phyloP scores from a whole-genome alignment of 768 basidiomycete species.

The Fistulinella prunicolor region DNA sequence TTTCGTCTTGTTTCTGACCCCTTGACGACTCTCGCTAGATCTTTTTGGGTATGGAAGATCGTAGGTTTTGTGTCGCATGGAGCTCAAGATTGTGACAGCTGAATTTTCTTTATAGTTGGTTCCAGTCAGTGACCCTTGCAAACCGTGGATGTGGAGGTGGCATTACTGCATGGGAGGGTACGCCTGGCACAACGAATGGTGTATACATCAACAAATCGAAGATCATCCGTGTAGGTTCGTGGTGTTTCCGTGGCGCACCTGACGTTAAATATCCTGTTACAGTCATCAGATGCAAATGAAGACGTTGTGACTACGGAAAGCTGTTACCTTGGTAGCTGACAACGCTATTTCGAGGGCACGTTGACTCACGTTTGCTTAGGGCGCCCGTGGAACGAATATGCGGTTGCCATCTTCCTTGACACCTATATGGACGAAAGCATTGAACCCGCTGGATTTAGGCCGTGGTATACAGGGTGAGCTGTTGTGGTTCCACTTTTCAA shows the following conservation, averaged over 20 bases:
- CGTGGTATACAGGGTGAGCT: conserved; percentile 35
- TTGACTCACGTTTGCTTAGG: conserved; percentile 9
- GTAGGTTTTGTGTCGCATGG: conserved; percentile 2
- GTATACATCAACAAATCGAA: conserved; percentile 54
- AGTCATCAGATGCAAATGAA: conserved; percentile 60
- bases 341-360: not conserved
- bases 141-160: conserved; percentile 66
- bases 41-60: conserved; percentile 10
- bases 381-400: conserved; percentile 63
- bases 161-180: conserved; percentile 63
- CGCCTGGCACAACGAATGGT: conserved; percentile 39
- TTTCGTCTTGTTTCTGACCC: not conserved
- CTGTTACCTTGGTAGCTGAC: conserved; percentile 49
- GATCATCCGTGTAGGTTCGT: conserved; percentile 50
- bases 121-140: conserved; percentile 55
- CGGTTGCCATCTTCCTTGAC: conserved; percentile 50
- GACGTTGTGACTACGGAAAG: conserved; percentile 41
- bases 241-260: not conserved
- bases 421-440: conserved; percentile 61
- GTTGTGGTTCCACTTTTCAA: not conserved
- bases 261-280: not conserved
- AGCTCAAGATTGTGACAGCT: not conserved
- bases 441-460: conserved; percentile 47
- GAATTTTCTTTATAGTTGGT: conserved; percentile 42
- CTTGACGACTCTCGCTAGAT: not conserved